Percentiles rank a stretch among this genome's conserved stretches.
phyloP scores from a whole-genome alignment of 176 grass and related monocot genomes.

The Musa schizocarpa region DNA sequence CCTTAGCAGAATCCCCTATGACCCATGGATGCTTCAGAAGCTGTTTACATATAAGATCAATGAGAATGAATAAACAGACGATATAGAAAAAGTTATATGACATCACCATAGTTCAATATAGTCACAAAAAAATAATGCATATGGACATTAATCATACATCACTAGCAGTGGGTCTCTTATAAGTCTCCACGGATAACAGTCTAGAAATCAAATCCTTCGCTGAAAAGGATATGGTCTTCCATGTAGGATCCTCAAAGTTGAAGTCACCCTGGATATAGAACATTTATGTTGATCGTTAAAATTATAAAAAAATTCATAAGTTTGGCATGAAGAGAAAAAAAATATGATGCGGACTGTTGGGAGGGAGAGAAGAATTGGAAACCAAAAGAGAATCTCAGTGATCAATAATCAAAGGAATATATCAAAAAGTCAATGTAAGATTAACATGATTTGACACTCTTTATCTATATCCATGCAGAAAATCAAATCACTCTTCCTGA shows the following conservation, averaged over 20 bases:
- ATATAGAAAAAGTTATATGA: background rate
- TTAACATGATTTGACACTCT: too few species aligned
- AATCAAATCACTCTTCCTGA: too few species aligned
- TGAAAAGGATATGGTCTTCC: constrained; percentile 54
- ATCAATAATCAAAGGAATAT: too few species aligned
- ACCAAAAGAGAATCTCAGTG: too few species aligned
- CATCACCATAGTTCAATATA: background rate
- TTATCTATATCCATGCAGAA: too few species aligned
- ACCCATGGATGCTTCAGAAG: constrained; percentile 63
- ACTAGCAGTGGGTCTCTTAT: constrained; percentile 49
- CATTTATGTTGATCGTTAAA: background rate
- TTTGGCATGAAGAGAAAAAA: constrained; percentile 11
- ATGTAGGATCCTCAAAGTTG: constrained; percentile 53
- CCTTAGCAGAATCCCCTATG: constrained; percentile 52
- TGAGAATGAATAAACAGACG: background rate
- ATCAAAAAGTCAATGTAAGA: too few species aligned
- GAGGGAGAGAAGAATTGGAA: too few species aligned
- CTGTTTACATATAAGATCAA: constrained; percentile 24
- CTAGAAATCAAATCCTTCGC: constrained; percentile 57
- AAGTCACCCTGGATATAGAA: constrained; percentile 41
- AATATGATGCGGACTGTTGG: background rate
- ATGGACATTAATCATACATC: constrained; percentile 27
- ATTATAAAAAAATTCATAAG: background rate
- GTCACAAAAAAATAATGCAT: background rate
- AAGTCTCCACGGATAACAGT: constrained; percentile 51